Base-by-base conservation (phyloP, 2,329 filamentous ascomycete species). In the Alternaria brassicicola region DNA sequence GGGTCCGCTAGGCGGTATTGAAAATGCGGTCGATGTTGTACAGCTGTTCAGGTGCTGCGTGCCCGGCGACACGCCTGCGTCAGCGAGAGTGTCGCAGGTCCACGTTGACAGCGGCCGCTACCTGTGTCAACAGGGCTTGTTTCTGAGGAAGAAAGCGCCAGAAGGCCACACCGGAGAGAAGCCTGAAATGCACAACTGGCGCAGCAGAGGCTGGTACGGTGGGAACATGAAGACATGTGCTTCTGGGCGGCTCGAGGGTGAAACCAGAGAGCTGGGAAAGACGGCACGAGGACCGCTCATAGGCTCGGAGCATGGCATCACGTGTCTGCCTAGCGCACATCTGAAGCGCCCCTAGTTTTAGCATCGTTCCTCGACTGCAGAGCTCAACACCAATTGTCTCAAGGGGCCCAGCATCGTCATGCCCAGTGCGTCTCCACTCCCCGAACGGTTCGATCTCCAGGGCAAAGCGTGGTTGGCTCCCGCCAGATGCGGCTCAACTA, bases 301-400 rank as follows among this genome's bases (percentile, higher is more conserved):
- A 68, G 66, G 68, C 56, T 30, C 26, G 8, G 23, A 19, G 12
- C 3, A 17, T 41, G 8, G 26, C 30, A 25, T 64, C 59, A 63
- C 62, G 59, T 66, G 59, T 15, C 0, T 6, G 8, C 21, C 23
- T 56, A 53, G 48, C 36, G 52, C 56, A 47, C 42, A 65, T 59
- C 62, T 66, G 52, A 70, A 68, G 66, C 66, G 63, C 64, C 65
- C 61, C 62, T 66, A 65, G 70, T 71, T 63, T 71, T 62, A 69
- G 61, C 60, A 39, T 62, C 67, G 67, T 63, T 53, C 59, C 54
- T 35, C 41, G 39, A 51, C 59, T 55, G 48, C 58, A 55, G 48
- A 69, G 66, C 61, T 75, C 72, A 75, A 76, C 74, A 73, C 73
- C 71, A 76, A 73, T 74, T 68, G 74, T 76, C 68, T 76, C 72